Conservation (phyloP, 441 rosid genomes). For the Pelargonium fulgidum region DNA sequence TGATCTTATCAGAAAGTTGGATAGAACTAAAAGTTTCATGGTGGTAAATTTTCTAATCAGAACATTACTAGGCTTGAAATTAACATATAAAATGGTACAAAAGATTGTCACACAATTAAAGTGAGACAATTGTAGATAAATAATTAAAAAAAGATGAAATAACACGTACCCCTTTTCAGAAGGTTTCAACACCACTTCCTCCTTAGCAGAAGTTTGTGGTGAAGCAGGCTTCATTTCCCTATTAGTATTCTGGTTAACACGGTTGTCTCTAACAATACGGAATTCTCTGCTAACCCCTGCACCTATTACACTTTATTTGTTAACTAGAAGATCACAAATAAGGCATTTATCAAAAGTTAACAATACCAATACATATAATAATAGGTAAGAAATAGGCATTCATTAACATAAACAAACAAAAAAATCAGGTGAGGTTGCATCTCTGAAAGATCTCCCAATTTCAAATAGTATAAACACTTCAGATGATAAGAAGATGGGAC, state of each 20-base stretch:
- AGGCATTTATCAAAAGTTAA: not conserved
- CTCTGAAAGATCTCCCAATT: too few species aligned
- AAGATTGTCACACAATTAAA: too few species aligned
- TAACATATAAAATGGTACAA: not conserved
- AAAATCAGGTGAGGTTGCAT: too few species aligned
- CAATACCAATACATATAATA: not conserved
- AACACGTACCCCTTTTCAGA: constrained; percentile 46
- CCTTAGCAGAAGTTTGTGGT: constrained; percentile 27
- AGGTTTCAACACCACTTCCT: constrained; percentile 24
- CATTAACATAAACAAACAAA: too few species aligned
- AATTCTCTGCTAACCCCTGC: constrained; percentile 60
- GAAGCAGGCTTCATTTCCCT: constrained; percentile 39
- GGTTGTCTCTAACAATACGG: constrained; percentile 79
- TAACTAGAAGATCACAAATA: constrained; percentile 18
- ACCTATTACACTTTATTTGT: constrained; percentile 21
- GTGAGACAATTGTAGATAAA: not conserved
- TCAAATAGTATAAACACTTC: too few species aligned
- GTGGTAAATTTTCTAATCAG: not conserved
- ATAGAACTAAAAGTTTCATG: not conserved
- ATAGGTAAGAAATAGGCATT: not conserved
- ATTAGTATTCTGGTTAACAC: constrained; percentile 40
- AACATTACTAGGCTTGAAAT: not conserved
- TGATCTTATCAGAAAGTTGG: not conserved
- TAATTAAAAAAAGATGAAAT: not conserved
- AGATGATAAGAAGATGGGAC: not conserved